Base-by-base conservation (phyloP, 2,329 filamentous ascomycete species). In the Pseudopithomyces maydicus region DNA sequence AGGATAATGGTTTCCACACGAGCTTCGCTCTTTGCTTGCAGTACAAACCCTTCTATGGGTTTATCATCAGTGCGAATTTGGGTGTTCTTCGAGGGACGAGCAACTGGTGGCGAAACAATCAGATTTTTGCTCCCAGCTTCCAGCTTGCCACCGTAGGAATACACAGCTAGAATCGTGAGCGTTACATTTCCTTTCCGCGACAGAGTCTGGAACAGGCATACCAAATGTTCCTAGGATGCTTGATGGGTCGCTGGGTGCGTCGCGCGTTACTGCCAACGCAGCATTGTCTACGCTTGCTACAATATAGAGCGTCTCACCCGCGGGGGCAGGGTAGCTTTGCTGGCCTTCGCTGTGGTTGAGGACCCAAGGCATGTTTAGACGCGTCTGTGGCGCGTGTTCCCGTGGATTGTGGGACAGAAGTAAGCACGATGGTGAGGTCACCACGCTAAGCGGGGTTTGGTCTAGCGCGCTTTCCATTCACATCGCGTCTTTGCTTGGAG, bases 1-100 rank as follows among this genome's bases (percentile, higher is more conserved):
- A 76, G 55, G 2, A 76, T 55, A 1, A 74, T 60, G 14, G 70
- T 58, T 50, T 76, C 72, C 5, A 49, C 49, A 17, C 32, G 58
- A 4, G 47, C 55, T 20, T 58, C 48, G 5, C 23, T 52, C n/a
- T 48, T 52, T 39, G 63, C 63, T 22, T 65, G 59, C 33, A 75
- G 54, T 20, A 62, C 42, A 32, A 70, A 71, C 15, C 46, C 56
- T 26, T 66, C 60, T n/a, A 14, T 20, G 36, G 50, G 50, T 20
- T 55, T 52, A n/a, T 59, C 52, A 19, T 35, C 19, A 15, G 32
- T 48, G n/a, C 36, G 11, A 32, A 48, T 33, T 20, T 39, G 29
- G 45, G 49, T 29, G 2, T 56, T 43, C 35, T 57, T 39, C 20
- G 35, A 22, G 17, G 22, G 35, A 15, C 15, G 14, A 17, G 38